phyloP scores from a whole-genome alignment of 2,329 filamentous ascomycete species.

The Sclerotinia sclerotiorum region DNA sequence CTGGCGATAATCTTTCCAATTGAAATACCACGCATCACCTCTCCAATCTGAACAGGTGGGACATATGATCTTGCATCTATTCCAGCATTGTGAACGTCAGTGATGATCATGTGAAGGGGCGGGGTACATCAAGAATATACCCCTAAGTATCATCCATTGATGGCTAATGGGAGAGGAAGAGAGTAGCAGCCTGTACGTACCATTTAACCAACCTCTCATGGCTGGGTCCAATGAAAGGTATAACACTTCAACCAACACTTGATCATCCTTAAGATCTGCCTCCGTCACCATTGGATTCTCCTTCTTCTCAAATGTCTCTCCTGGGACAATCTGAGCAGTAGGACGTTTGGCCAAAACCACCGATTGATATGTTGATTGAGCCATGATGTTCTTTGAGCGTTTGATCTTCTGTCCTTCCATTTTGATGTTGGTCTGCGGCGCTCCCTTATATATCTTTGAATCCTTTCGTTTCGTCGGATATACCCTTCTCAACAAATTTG shows the following conservation, averaged over 20 bases:
- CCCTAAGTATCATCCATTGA: neutral
- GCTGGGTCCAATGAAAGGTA: conserved; percentile 72
- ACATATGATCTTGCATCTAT: conserved; percentile 58
- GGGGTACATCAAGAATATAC: conserved; percentile 1
- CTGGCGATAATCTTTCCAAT: conserved; percentile 63
- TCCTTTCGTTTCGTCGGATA: conserved; percentile 1
- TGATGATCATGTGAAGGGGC: conserved; percentile 11
- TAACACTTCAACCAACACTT: conserved; percentile 60
- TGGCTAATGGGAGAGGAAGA: conserved; percentile 19
- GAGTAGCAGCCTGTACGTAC: conserved; percentile 39
- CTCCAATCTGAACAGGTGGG: conserved; percentile 66
- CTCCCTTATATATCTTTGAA: conserved; percentile 21
- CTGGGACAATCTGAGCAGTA: conserved; percentile 58
- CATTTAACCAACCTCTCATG: conserved; percentile 72
- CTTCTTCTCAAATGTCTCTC: conserved; percentile 61
- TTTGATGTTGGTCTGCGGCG: conserved; percentile 2
- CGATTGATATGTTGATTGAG: conserved; percentile 38
- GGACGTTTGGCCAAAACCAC: conserved; percentile 66
- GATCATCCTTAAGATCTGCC: conserved; percentile 58
- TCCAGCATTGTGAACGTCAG: neutral
- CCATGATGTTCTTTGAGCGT: conserved; percentile 36
- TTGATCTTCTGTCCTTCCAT: conserved; percentile 22
- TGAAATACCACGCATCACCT: conserved; percentile 64
- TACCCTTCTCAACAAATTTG: neutral
- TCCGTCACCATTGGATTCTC: conserved; percentile 48